Evolutionary conservation across 495 filamentous ascomycete genomes (phyloP), one percentile per base, ranked within the genome.

Genomic region (Lophiotrema nucula): DNA sequence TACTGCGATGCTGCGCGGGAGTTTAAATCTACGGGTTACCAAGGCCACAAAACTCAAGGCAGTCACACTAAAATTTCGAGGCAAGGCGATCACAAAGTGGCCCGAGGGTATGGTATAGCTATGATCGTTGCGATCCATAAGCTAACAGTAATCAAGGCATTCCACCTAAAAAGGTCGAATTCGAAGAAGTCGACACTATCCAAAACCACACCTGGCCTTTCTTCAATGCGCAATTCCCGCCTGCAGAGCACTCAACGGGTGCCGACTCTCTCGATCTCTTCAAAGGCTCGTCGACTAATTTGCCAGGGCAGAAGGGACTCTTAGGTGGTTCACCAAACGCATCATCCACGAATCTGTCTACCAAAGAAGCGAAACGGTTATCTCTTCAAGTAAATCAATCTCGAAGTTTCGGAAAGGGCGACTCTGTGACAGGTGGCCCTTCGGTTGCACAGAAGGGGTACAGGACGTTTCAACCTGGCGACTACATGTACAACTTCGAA

Each of bases 1-100:
- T 22, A 90, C 88, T 11, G 87, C 95, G 5, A 88, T 98, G 67
- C 75, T 98, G 12, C 81, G 93, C 44, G 93, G 93, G 5, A 90
- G 84, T 67, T 73, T 98, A 51, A 84, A 88, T 68, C 69, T 98
- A 47, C 85, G 85, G 58, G 80, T 97, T 10, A 87, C 86, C 37
- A 98, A 97, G 72, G 87, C 85, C 64, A 85, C 90, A 35, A 98
- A 98, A 76, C 87, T 98, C 57, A 97, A 95, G 77, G 85, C 90
- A n/a, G 82, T 98, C 25, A 89, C 88, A 4, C 75, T 98, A 45
- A 88, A 86, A 62, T 92, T 98, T 64, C 80, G 83, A 25, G 93
- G 92, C 16, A 87, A 86, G 68, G 87, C 90, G 2, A 84, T 87
- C 59, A 98, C 93, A 0, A 90, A 96, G 68, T 98, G 93, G 93